These are phyloP conservation scores for Climacium dendroides DNA, from an alignment of 225 moss, liverwort and hornwort genomes.

Conservation along the genomic window DNA sequence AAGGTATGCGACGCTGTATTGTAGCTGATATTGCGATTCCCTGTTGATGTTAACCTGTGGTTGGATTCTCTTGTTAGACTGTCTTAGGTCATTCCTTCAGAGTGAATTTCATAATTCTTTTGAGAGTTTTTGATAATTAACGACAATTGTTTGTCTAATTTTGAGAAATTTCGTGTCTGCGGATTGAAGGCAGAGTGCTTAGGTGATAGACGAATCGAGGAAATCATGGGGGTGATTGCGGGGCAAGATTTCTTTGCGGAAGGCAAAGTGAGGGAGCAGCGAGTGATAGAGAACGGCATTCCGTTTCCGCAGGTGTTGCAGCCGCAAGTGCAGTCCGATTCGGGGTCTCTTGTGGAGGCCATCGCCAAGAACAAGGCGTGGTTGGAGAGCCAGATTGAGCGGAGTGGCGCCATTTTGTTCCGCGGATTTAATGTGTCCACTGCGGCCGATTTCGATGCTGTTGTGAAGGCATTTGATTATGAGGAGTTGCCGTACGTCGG, in stretches of 20 bases:
- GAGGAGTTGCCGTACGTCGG: constrained; percentile 89
- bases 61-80: neutral
- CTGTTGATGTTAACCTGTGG: neutral
- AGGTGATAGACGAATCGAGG: neutral
- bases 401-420: constrained; percentile 61
- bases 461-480: constrained; percentile 78
- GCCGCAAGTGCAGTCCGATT: constrained; percentile 22
- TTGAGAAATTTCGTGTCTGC: neutral
- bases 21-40: neutral
- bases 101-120: neutral
- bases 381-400: constrained; percentile 49
- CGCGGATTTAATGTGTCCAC: constrained; percentile 67
- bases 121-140: neutral
- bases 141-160: neutral
- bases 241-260: constrained; percentile 22
- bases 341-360: constrained; percentile 32
- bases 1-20: neutral
- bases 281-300: constrained; percentile 32
- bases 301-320: constrained; percentile 79
- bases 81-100: neutral
- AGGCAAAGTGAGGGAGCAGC: constrained; percentile 57
- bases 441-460: constrained; percentile 72
- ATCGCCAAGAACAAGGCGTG: constrained; percentile 51
- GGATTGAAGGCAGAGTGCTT: neutral
- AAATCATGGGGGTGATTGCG: constrained; percentile 14